Conservation (phyloP, 345 rosid species). For the Salix arbutifolia region DNA sequence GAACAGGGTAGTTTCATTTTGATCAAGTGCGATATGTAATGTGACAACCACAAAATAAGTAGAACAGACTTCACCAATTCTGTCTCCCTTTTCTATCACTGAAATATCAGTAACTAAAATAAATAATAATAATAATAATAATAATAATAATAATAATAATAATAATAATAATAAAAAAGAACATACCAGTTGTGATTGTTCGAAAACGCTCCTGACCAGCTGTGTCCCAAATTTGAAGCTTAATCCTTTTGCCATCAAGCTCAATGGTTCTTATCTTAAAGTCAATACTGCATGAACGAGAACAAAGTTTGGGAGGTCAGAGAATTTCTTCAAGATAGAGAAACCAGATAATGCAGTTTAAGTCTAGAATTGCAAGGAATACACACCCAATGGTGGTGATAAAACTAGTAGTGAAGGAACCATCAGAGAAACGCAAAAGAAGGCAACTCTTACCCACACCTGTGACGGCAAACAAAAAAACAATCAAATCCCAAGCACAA, state of each 20-base stretch:
- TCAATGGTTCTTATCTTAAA: conserved; percentile 96
- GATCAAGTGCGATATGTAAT: neutral
- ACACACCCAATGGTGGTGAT: conserved; percentile 91
- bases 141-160: too few relatives aligned
- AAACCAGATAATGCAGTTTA: neutral
- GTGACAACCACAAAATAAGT: neutral
- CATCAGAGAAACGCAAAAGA: conserved; percentile 87
- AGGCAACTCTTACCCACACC: conserved; percentile 76
- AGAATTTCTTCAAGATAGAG: neutral
- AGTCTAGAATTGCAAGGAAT: neutral
- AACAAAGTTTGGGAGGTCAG: neutral
- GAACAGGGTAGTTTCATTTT: neutral
- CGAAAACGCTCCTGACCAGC: conserved; percentile 94
- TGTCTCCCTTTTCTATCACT: neutral
- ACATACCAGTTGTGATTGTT: conserved; percentile 83
- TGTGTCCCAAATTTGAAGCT: conserved; percentile 93
- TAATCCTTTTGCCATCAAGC: conserved; percentile 90
- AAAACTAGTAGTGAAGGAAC: conserved; percentile 94
- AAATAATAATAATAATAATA: too few relatives aligned
- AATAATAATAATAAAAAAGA: too few relatives aligned
- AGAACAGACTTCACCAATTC: neutral
- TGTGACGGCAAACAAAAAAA: neutral
- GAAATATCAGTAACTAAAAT: neutral
- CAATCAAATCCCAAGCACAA: neutral
- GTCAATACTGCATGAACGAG: conserved; percentile 58